Percentiles rank a stretch among this genome's conserved stretches.
Conservation (phyloP, 371 early-diverging fungal genomes). For the Zychaea mexicana region DNA sequence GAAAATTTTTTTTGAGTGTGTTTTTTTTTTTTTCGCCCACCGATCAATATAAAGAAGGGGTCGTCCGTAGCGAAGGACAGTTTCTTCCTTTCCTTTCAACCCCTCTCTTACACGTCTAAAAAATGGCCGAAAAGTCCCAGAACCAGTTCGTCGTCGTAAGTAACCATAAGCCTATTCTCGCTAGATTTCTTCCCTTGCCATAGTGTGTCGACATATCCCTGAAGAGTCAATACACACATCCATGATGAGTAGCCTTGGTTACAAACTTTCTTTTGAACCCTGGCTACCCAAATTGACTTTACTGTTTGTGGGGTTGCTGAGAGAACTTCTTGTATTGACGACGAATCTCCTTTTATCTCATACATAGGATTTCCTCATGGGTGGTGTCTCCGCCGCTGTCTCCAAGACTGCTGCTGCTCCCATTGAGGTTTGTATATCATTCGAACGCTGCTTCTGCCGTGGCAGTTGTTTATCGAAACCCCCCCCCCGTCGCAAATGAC, state of each 20-base stretch:
- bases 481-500: no score
- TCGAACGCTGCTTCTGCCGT: neutral
- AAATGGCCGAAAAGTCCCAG: constrained; percentile 18
- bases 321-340: no score
- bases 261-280: no score
- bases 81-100: constrained; percentile 9
- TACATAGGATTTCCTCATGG: constrained; percentile 64
- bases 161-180: neutral
- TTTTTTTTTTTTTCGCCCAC: constrained; percentile 32
- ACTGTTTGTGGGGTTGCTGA: no score
- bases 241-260: no score
- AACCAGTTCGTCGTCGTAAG: constrained; percentile 57
- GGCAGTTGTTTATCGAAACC: neutral
- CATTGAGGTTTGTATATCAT: constrained; percentile 21
- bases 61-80: neutral
- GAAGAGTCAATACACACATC: no score
- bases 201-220: no score
- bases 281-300: neutral
- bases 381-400: constrained; percentile 90
- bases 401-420: constrained; percentile 92
- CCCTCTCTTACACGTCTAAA: constrained; percentile 10
- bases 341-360: neutral
- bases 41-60: constrained; percentile 6
- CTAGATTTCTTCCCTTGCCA: no score
- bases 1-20: neutral